Evolutionary conservation across 1,139 yeast species (phyloP), one percentile per base, ranked within the genome.

Genomic region (Suhomyces bolitotheri): DNA sequence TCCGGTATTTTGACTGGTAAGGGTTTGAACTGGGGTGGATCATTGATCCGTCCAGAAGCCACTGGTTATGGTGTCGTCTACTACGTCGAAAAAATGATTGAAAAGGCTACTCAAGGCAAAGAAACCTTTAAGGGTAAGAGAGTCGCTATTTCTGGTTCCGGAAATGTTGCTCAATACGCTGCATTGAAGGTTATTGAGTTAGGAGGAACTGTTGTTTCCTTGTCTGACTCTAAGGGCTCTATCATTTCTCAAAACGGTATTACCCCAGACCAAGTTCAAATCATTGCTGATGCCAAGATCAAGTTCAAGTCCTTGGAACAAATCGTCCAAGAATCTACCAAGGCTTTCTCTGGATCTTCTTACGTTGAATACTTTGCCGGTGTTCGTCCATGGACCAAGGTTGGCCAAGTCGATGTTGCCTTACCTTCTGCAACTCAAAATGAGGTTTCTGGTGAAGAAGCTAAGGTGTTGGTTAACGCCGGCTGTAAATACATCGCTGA

Each of bases 91-190:
- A 88, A 90, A 73, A 92, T 90, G 97, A 88, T 92, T 67, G 94
- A 88, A 72, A 82, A 81, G 66, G 96, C 96, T 47, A 74, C 95
- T 47, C 65, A 76, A 50, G 96, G 96, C 64, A 80, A 82, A 69
- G 96, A 89, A 73, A 63, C 89, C 43, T 85, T 92, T 72, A 66
- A 76, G 51, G 97, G 96, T 65, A 92, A 92, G 79, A 80, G 85
- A 61, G 97, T 92, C 51, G 94, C 96, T 58, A 80, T 92, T 59
- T 89, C 97, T 41, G 98, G 98, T 64, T 82, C 96, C 49, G 98
- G 98, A 73, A 92, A 92, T 70, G 98, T 92, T 64, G 98, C 98
- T 44, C 98, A 92, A 76, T 92, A 78, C 71, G 98, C 98, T 58
- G 98, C 97, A 40, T 79, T 90, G 65, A 92, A 92, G 80, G 95